Conservation (phyloP, 345 rosid genomes). For the Ceriops tagal region DNA sequence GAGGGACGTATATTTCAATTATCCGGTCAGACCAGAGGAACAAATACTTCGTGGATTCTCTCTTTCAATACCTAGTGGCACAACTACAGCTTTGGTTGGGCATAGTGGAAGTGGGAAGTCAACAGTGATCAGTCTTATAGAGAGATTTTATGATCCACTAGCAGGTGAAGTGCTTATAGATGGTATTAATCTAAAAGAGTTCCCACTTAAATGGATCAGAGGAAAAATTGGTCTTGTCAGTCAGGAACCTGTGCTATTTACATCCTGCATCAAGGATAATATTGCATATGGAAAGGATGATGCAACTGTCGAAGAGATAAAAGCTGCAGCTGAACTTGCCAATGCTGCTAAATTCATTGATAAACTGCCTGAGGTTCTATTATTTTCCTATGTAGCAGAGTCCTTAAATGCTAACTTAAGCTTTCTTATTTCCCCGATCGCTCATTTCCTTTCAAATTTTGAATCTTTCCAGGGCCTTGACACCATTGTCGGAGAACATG, state of each 20-base stretch:
- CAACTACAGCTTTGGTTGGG: slow-evolving; percentile 44
- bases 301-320: slow-evolving; percentile 38
- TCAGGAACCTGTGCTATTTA: slow-evolving; percentile 46
- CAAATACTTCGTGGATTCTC: slow-evolving; percentile 38
- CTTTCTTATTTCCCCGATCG: neutral
- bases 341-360: slow-evolving; percentile 45
- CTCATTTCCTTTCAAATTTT: neutral
- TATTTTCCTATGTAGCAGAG: neutral
- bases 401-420: neutral
- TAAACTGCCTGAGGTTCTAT: slow-evolving; percentile 35
- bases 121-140: slow-evolving; percentile 40
- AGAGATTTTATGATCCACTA: slow-evolving; percentile 46
- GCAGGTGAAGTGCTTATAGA: slow-evolving; percentile 43
- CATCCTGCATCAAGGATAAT: slow-evolving; percentile 39
- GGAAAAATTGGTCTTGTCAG: slow-evolving; percentile 44
- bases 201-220: slow-evolving; percentile 44
- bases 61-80: slow-evolving; percentile 30
- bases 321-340: slow-evolving; percentile 37
- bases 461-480: slow-evolving; percentile 51
- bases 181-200: slow-evolving; percentile 35
- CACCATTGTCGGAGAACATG: slow-evolving; percentile 91
- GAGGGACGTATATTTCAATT: slow-evolving; percentile 35
- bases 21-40: slow-evolving; percentile 45
- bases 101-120: slow-evolving; percentile 53
- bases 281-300: slow-evolving; percentile 44